These are phyloP conservation scores for Ramaria sp. DNA, from an alignment of 768 basidiomycete genomes.

Conservation along the genomic window DNA sequence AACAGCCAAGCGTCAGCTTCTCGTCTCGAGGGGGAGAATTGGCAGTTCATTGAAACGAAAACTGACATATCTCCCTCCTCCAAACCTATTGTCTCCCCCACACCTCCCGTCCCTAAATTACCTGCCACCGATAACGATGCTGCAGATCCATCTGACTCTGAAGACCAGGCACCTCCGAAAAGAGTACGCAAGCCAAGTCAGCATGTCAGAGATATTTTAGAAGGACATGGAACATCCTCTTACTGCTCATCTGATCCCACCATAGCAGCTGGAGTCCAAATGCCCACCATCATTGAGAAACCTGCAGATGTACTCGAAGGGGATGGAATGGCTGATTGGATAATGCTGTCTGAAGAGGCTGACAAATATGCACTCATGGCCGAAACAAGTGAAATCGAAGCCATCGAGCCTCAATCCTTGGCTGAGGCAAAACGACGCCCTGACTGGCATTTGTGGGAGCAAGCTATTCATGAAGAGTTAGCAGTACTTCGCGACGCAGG, in stretches of 20 bases:
- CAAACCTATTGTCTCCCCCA: no score
- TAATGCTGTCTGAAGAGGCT: not conserved
- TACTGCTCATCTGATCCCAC: no score
- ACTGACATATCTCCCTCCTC: not conserved
- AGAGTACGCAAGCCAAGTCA: slow-evolving; percentile 2
- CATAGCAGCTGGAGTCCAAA: no score
- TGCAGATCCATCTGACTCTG: not conserved
- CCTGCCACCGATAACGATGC: not conserved
- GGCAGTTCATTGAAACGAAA: not conserved
- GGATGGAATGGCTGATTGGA: not conserved
- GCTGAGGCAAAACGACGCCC: slow-evolving; percentile 17
- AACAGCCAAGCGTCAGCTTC: not conserved
- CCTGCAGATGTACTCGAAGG: not conserved
- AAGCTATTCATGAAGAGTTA: slow-evolving; percentile 17
- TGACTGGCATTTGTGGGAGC: slow-evolving; percentile 19
- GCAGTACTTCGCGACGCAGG: slow-evolving; percentile 7
- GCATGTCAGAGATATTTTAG: not conserved
- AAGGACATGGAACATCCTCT: no score
- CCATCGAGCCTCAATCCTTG: slow-evolving; percentile 4
- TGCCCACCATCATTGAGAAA: no score
- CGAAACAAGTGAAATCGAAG: slow-evolving; percentile 7
- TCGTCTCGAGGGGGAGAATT: not conserved
- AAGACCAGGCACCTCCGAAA: not conserved
- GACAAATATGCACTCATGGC: slow-evolving; percentile 8
- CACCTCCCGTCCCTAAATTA: no score